Conservation (phyloP, 352 stramenopile species). For the Phytophthora chlamydospora region DNA sequence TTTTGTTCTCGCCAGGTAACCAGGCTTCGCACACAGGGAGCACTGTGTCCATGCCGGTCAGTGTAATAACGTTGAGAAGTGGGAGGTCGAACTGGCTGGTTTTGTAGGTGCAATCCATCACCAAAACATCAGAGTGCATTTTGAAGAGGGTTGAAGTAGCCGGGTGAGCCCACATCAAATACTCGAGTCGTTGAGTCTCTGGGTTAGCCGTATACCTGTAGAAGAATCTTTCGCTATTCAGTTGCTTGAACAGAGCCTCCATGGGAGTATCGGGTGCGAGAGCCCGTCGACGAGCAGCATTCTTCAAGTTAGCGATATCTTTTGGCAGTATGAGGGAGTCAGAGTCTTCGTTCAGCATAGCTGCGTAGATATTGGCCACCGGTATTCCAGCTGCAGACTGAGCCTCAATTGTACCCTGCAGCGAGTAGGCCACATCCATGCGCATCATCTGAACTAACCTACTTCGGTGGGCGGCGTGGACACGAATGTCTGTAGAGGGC, state of each 20-base stretch:
- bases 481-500: no score
- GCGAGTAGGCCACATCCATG: no score
- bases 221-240: not conserved
- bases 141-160: not conserved
- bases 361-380: not conserved
- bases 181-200: not conserved
- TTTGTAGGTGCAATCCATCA: constrained; percentile 20
- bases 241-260: not conserved
- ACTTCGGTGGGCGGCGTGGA: no score
- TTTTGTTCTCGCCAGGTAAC: constrained; percentile 10
- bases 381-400: not conserved
- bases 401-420: not conserved
- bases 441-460: no score
- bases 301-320: not conserved
- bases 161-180: constrained; percentile 1
- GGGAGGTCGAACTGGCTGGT: constrained; percentile 13
- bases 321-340: not conserved
- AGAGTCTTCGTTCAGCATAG: not conserved
- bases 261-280: no score
- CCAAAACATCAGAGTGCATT: not conserved
- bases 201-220: not conserved
- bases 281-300: not conserved
- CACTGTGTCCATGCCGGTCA: constrained; percentile 14
- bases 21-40: constrained; percentile 2
- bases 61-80: constrained; percentile 6